Conservation (phyloP, 495 filamentous ascomycete species). For the Penicillium simplicissimum region DNA sequence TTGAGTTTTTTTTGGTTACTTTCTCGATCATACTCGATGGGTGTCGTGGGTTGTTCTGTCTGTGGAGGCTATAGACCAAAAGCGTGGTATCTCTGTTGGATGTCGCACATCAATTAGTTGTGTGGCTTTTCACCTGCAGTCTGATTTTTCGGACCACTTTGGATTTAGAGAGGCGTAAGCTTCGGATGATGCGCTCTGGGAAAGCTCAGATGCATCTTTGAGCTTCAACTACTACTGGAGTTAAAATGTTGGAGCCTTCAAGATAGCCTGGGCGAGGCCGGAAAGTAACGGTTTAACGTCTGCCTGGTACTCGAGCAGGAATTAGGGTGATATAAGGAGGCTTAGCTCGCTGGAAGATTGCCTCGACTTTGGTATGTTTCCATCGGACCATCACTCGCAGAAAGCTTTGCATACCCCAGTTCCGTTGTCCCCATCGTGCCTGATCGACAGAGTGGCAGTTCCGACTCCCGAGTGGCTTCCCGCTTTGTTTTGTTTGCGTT, state of each 20-base stretch:
- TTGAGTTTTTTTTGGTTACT: neutral
- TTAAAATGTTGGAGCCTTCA: conserved; percentile 15
- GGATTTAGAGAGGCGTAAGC: too few relatives aligned
- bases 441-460: conserved; percentile 18
- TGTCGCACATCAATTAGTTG: too few relatives aligned
- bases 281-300: conserved; percentile 3
- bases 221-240: neutral
- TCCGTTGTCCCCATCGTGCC: conserved; percentile 9
- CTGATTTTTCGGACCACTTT: too few relatives aligned
- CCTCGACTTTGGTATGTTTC: neutral
- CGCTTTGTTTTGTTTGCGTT: conserved; percentile 33
- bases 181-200: too few relatives aligned
- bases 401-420: neutral
- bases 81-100: too few relatives aligned
- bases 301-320: conserved; percentile 3
- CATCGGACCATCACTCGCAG: neutral
- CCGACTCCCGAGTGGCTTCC: conserved; percentile 2
- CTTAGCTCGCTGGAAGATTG: neutral
- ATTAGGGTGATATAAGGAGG: neutral
- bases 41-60: too few relatives aligned
- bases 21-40: too few relatives aligned
- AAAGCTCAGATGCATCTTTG: neutral
- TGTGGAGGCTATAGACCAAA: too few relatives aligned
- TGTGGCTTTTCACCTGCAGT: too few relatives aligned
- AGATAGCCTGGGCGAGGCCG: neutral